Percentiles rank a stretch among this genome's conserved stretches.
phyloP scores from a whole-genome alignment of 2,329 filamentous ascomycete genomes.

The Ophiostoma novo-ulmi region DNA sequence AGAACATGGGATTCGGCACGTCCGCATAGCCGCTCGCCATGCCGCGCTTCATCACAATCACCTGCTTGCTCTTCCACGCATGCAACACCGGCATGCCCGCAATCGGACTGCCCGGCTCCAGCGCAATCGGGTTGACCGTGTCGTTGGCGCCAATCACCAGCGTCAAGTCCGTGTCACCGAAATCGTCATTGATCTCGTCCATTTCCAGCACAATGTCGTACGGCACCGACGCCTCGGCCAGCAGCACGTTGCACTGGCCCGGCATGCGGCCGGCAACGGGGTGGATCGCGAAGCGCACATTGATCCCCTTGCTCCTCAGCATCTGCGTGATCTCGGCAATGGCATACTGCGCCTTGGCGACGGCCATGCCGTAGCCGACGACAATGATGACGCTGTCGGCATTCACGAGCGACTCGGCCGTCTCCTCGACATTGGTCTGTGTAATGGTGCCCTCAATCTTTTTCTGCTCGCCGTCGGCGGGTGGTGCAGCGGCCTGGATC shows the following conservation, averaged over 20 bases:
- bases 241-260: constrained; percentile 84
- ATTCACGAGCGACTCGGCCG: constrained; percentile 67
- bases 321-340: constrained; percentile 74
- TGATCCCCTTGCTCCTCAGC: constrained; percentile 69
- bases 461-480: constrained; percentile 57
- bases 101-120: constrained; percentile 77
- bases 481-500: constrained; percentile 49
- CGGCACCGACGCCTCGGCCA: constrained; percentile 81
- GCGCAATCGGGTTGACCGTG: constrained; percentile 83
- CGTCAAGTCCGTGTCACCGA: constrained; percentile 76
- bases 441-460: constrained; percentile 77
- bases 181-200: constrained; percentile 95
- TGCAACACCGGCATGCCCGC: constrained; percentile 90
- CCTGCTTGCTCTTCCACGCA: constrained; percentile 90
- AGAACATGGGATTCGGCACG: constrained; percentile 91
- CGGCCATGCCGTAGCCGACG: constrained; percentile 90
- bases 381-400: constrained; percentile 84
- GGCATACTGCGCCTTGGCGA: constrained; percentile 88
- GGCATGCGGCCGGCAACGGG: constrained; percentile 90
- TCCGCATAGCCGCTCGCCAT: constrained; percentile 88
- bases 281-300: constrained; percentile 84
- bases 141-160: constrained; percentile 90
- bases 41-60: constrained; percentile 88
- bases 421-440: constrained; percentile 73
- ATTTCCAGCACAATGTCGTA: constrained; percentile 93